These are phyloP conservation scores for Debaryomyces sp. DNA, from an alignment of 1,139 yeast species.

Conservation along the genomic window DNA sequence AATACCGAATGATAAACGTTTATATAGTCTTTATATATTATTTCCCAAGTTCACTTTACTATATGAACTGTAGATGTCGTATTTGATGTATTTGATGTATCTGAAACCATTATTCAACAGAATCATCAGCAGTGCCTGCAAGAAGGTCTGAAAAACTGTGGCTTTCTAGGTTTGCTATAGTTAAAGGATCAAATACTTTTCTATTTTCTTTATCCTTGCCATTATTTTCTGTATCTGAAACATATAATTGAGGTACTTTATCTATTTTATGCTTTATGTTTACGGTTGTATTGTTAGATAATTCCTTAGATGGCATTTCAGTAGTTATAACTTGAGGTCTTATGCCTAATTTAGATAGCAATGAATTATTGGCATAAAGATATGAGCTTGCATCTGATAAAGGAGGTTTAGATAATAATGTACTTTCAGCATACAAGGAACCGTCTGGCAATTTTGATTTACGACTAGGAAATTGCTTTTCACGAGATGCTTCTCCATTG, in stretches of 20 bases:
- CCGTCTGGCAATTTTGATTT: constrained; percentile 34
- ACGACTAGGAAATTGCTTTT: constrained; percentile 27
- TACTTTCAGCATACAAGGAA: constrained; percentile 39
- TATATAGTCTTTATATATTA: background rate
- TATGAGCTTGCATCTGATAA: constrained; percentile 34
- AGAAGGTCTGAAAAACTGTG: constrained; percentile 28
- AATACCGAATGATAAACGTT: background rate
- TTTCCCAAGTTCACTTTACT: background rate
- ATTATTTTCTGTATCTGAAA: background rate
- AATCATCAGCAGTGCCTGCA: constrained; percentile 22
- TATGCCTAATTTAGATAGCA: constrained; percentile 44
- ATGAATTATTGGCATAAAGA: constrained; percentile 36
- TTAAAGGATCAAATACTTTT: constrained; percentile 24
- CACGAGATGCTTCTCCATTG: background rate
- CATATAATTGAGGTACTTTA: background rate
- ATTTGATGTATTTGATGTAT: no score
- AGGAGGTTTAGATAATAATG: constrained; percentile 26
- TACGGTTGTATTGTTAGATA: constrained; percentile 2
- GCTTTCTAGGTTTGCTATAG: constrained; percentile 35
- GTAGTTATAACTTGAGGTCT: constrained; percentile 46
- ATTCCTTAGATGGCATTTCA: constrained; percentile 12
- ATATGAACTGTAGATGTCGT: no score
- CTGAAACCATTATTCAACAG: constrained; percentile 25
- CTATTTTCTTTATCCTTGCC: constrained; percentile 17
- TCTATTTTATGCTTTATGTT: background rate